phyloP scores from a whole-genome alignment of 495 filamentous ascomycete species.

The Lophiostoma macrostomum region DNA sequence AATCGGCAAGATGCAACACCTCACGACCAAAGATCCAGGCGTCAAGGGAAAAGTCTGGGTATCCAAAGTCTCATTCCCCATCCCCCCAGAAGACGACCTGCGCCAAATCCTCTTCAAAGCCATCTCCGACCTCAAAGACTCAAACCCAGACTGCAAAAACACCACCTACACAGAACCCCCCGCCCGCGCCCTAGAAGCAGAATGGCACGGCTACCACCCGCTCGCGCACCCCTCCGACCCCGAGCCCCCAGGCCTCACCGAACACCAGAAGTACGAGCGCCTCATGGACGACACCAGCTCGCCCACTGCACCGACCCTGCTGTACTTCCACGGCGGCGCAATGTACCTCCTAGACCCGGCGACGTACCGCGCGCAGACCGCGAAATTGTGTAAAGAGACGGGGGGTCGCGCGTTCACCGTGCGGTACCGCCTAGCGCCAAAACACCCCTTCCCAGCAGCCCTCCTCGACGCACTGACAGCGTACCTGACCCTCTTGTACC shows the following conservation, averaged over 20 bases:
- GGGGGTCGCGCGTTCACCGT: conserved; percentile 67
- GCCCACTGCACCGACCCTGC: conserved; percentile 65
- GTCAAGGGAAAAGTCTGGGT: conserved; percentile 83
- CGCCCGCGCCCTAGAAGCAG: conserved; percentile 64
- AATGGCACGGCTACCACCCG: conserved; percentile 78
- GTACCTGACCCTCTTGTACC: conserved; percentile 80
- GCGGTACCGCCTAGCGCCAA: conserved; percentile 85
- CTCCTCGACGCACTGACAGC: conserved; percentile 78
- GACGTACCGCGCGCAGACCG: conserved; percentile 45
- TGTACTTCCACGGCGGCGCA: conserved; percentile 92
- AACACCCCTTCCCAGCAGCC: conserved; percentile 77
- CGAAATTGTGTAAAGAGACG: conserved; percentile 50
- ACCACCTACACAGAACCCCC: conserved; percentile 50
- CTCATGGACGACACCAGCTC: conserved; percentile 68
- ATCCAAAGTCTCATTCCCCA: conserved; percentile 59
- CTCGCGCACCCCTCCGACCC: conserved; percentile 54
- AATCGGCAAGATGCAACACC: conserved; percentile 62
- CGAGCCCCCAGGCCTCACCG: conserved; percentile 56
- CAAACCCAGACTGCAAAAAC: conserved; percentile 34
- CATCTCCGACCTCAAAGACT: conserved; percentile 60
- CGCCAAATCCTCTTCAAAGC: conserved; percentile 58
- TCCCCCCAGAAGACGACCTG: conserved; percentile 55
- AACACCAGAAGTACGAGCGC: conserved; percentile 67
- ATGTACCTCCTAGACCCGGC: conserved; percentile 64
- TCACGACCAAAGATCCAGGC: conserved; percentile 58